phyloP scores from a whole-genome alignment of 495 filamentous ascomycete species.

The Talaromyces stipitatus region DNA sequence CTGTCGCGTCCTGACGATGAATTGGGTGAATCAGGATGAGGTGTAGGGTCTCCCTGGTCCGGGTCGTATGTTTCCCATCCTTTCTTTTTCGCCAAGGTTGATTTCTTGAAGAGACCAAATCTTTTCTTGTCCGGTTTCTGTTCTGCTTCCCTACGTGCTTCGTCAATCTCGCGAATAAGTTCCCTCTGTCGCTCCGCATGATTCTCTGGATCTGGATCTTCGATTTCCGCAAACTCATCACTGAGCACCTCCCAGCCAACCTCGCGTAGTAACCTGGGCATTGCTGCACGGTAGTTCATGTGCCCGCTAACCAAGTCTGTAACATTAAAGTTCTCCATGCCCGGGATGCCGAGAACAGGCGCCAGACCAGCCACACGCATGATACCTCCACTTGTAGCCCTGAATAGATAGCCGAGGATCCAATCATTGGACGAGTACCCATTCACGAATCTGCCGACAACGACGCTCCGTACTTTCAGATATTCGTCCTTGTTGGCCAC shows the following conservation, averaged over 20 bases:
- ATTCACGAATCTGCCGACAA: conserved; percentile 88
- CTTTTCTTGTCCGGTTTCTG: conserved; percentile 59
- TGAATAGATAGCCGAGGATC: conserved; percentile 97
- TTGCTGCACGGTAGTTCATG: conserved; percentile 91
- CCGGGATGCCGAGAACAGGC: conserved; percentile 64
- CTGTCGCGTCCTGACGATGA: conserved; percentile 22
- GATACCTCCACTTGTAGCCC: conserved; percentile 87
- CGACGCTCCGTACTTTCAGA: conserved; percentile 66
- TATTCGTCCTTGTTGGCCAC: conserved; percentile 93
- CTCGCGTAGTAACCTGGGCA: conserved; percentile 77
- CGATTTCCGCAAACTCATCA: conserved; percentile 95
- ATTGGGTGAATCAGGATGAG: conserved; percentile 16
- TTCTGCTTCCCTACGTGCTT: conserved; percentile 81
- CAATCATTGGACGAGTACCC: conserved; percentile 93
- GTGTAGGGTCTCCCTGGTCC: conserved; percentile 18
- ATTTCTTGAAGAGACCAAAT: conserved; percentile 74
- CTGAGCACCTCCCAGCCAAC: conserved; percentile 85
- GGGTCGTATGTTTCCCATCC: conserved; percentile 93
- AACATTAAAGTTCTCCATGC: conserved; percentile 84
- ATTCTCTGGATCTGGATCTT: conserved; percentile 94
- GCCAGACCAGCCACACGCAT: conserved; percentile 85
- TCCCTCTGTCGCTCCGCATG: conserved; percentile 83
- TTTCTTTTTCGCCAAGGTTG: conserved; percentile 70
- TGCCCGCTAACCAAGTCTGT: conserved; percentile 84
- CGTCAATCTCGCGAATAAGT: conserved; percentile 93